phyloP scores from a whole-genome alignment of 163 green algal species.

The Chlamydomonas reinhardtii region DNA sequence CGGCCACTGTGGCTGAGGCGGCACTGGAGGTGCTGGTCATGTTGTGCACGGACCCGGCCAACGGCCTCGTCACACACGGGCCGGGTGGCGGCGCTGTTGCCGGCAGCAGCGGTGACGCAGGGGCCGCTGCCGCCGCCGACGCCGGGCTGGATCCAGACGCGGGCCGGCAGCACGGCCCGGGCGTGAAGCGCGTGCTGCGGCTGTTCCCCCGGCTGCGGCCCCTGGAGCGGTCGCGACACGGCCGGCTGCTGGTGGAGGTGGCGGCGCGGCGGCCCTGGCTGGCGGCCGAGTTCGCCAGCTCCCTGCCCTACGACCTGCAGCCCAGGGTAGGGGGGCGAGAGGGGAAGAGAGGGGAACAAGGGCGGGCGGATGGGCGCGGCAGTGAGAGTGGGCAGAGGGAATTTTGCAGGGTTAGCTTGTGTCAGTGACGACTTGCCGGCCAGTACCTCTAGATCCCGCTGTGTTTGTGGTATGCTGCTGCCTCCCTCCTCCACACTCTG shows the following conservation, averaged over 20 bases:
- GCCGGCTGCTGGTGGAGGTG: constrained; percentile 40
- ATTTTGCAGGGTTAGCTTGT: no score
- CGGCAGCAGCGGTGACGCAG: no score
- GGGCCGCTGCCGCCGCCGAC: not conserved
- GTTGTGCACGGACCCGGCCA: constrained; percentile 53
- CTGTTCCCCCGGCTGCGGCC: constrained; percentile 57
- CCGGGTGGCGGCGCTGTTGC: not conserved
- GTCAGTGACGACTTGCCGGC: no score
- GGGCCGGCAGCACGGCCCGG: not conserved
- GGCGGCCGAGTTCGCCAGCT: constrained; percentile 50
- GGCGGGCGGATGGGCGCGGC: no score
- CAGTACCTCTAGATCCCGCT: no score
- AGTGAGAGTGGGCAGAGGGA: no score
- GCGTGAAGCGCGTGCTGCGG: constrained; percentile 48
- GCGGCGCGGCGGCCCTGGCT: constrained; percentile 40
- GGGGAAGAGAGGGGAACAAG: no score
- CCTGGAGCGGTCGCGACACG: constrained; percentile 37
- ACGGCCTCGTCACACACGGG: constrained; percentile 40
- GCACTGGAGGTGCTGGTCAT: constrained; percentile 36
- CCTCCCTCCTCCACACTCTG: no score
- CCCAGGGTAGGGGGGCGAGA: constrained; percentile 8
- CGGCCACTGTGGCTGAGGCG: constrained; percentile 44
- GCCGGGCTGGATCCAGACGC: not conserved
- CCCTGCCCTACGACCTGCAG: constrained; percentile 54
- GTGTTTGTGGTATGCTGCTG: no score